Percentiles rank a stretch among this genome's conserved stretches.
phyloP scores from a whole-genome alignment of 768 basidiomycete genomes.

The Tylopilus balloui region DNA sequence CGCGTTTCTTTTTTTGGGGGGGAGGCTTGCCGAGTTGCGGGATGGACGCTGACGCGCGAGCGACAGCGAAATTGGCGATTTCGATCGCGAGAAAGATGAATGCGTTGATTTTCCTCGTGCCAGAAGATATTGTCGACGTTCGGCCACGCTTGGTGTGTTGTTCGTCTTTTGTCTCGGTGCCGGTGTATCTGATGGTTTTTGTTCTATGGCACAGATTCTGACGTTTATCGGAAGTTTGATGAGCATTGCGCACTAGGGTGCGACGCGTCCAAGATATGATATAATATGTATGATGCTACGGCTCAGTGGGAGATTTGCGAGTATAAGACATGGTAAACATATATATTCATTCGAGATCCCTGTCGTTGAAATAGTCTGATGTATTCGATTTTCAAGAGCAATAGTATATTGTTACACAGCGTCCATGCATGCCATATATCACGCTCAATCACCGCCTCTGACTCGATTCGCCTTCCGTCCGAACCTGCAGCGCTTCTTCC shows the following conservation, averaged over 20 bases:
- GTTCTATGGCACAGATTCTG: slow-evolving; percentile 57
- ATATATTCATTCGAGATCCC: background rate
- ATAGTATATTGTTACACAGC: too few relatives aligned
- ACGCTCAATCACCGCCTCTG: background rate
- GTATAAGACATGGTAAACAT: background rate
- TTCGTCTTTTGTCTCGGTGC: background rate
- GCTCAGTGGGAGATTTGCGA: background rate
- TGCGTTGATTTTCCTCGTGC: slow-evolving; percentile 92
- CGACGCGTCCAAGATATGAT: background rate
- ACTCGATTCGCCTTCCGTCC: background rate
- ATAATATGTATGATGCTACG: background rate
- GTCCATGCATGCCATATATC: too few relatives aligned
- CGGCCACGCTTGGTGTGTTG: slow-evolving; percentile 77
- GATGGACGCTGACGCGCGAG: background rate
- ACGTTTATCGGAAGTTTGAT: slow-evolving; percentile 95
- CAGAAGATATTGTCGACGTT: slow-evolving; percentile 95
- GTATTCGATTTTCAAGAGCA: too few relatives aligned
- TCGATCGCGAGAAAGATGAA: slow-evolving; percentile 99
- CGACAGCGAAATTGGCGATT: slow-evolving; percentile 88
- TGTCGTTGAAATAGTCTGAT: too few relatives aligned
- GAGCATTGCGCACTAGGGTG: slow-evolving; percentile 48
- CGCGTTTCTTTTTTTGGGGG: background rate
- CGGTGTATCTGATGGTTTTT: background rate
- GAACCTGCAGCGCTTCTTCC: slow-evolving; percentile 24
- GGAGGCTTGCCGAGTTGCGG: too few relatives aligned